A percentile compares a stretch with the other conserved stretches of the same genome.
Conservation (phyloP, 805 yeast species). For the Schwanniomyces vanrijiae region DNA sequence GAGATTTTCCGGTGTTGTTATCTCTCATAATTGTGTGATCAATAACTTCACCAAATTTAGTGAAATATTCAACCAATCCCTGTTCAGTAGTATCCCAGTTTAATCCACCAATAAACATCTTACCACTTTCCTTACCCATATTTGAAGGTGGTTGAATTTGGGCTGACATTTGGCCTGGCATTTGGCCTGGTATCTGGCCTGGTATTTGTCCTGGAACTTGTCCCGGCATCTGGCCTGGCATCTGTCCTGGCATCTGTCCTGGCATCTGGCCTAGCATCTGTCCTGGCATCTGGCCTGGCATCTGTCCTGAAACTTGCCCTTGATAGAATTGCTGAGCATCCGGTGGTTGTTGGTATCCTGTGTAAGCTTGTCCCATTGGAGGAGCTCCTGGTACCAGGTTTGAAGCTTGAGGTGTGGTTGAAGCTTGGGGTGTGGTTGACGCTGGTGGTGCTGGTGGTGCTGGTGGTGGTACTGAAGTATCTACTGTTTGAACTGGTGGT, state of each 20-base stretch:
- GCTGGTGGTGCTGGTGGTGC: slow-evolving; percentile 7
- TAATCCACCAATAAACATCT: slow-evolving; percentile 94
- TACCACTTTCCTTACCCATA: slow-evolving; percentile 65
- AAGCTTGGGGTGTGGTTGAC: not conserved
- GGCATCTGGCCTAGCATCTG: not conserved
- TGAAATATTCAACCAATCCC: slow-evolving; percentile 74
- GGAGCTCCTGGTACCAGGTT: not conserved
- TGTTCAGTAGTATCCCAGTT: slow-evolving; percentile 98
- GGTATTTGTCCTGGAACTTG: slow-evolving; percentile 5
- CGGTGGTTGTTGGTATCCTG: slow-evolving; percentile 9
- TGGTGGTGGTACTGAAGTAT: not conserved
- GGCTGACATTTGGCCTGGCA: slow-evolving; percentile 12
- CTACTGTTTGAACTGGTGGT: slow-evolving; percentile 12
- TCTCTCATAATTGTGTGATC: slow-evolving; percentile 95
- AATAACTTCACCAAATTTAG: slow-evolving; percentile 82
- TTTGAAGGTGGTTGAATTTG: slow-evolving; percentile 25
- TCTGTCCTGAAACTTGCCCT: not conserved
- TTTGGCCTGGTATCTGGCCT: slow-evolving; percentile 6
- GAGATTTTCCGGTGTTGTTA: slow-evolving; percentile 76
- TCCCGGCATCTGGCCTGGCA: slow-evolving; percentile 3
- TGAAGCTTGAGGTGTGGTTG: not conserved
- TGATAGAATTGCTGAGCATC: slow-evolving; percentile 8
- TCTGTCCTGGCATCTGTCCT: slow-evolving; percentile 5
- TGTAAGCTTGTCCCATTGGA: slow-evolving; percentile 1
- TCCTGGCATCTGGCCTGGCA: not conserved